Evolutionary conservation across 73 alveolate species (phyloP), one percentile per base, ranked within the genome.

Genomic region (Paramecium primaurelia): DNA sequence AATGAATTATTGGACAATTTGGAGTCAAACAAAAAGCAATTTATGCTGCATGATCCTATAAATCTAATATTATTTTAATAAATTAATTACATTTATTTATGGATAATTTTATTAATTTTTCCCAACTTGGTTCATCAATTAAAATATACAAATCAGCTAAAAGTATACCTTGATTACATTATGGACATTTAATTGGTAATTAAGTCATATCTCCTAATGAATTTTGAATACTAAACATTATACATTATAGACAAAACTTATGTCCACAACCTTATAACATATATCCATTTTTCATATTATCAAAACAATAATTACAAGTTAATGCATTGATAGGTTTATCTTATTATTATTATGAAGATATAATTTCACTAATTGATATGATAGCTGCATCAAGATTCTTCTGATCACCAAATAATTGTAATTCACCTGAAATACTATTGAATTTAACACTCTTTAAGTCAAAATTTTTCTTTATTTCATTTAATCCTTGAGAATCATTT

Each of bases 191-290:
- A 22, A 88, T 88, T 22, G 94, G 94, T 3, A 88, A 80, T 22
- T 77, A 28, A 26, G 71, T 88, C 59, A 71, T 58, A 26, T 88
- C 94, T n/a, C 90, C 90, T 9, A 88, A 45, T 28, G 94, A 88
- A 69, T 88, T 71, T 22, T 71, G 51, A 22, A 88, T 51, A 22
- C 68, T 44, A 12, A 88, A 88, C 90, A 69, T 88, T 18, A 88
- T 88, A 34, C 90, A 64, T 6, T 83, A 34, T n/a, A 88, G 44
- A 47, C 94, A 88, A 45, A 88, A 88, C 45, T 88, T 88, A 44
- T 88, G 94, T 9, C 94, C 94, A 32, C 94, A 88, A 28, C 94
- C 94, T 59, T 88, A 32, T 4, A 77, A 28, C 90, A 77, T 77
- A 44, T 77, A 77, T 22, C 90, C 90, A 77, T 77, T 77, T 42